Conservation (phyloP, 345 rosid genomes). For the Citrus unshiu region DNA sequence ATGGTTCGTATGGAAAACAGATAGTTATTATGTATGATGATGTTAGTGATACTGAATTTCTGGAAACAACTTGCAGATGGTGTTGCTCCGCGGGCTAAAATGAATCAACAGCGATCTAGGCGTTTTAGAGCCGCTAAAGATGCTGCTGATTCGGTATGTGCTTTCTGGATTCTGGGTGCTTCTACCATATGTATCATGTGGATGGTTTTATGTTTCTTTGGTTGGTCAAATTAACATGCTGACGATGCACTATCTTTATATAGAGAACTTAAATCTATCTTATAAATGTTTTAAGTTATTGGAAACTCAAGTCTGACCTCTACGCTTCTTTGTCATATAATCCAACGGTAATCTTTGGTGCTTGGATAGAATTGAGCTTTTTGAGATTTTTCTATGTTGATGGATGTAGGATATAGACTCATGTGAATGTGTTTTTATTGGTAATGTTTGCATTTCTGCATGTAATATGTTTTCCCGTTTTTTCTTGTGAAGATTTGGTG, state of each 20-base stretch:
- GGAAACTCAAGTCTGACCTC: background rate
- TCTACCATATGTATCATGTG: slow-evolving; percentile 1
- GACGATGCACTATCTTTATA: background rate
- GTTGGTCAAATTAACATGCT: background rate
- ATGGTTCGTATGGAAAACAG: background rate
- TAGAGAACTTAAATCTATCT: too few species aligned
- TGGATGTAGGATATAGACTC: background rate
- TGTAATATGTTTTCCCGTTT: background rate
- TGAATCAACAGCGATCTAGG: slow-evolving; percentile 96
- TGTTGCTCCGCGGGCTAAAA: slow-evolving; percentile 97
- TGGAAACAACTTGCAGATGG: slow-evolving; percentile 55
- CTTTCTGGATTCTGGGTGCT: slow-evolving; percentile 10
- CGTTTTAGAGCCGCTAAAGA: slow-evolving; percentile 94
- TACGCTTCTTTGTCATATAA: background rate
- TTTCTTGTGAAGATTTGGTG: background rate
- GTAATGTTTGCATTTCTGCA: background rate
- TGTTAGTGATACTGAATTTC: slow-evolving; percentile 13
- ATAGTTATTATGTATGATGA: background rate
- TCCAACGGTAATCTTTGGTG: background rate
- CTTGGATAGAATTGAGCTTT: background rate
- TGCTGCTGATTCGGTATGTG: slow-evolving; percentile 77
- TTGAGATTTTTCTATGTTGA: background rate
- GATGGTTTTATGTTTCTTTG: background rate
- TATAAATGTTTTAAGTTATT: background rate
- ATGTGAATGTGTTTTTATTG: background rate